phyloP scores from a whole-genome alignment of 441 rosid genomes.

The Gossypium davidsonii region DNA sequence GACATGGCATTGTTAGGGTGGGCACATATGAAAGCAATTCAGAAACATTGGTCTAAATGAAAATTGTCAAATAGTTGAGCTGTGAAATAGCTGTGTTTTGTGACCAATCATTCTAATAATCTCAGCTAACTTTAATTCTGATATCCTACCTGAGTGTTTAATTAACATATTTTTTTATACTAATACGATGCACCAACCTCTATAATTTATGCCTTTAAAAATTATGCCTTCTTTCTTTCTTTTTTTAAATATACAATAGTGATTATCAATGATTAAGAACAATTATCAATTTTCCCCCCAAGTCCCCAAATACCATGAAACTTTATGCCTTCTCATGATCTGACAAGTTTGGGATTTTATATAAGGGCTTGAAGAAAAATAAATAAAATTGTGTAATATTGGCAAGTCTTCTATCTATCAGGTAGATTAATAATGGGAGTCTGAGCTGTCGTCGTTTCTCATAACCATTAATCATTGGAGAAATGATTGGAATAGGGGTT shows the following conservation, averaged over 20 bases:
- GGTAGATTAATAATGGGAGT: not conserved
- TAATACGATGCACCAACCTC: conserved; percentile 10
- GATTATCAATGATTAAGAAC: not conserved
- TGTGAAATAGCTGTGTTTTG: conserved; percentile 13
- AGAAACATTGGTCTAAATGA: not conserved
- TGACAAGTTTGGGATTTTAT: not conserved
- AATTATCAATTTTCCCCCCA: not conserved
- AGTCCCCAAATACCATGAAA: not conserved
- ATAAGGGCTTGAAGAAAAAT: not conserved
- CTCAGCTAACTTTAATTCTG: conserved; percentile 9
- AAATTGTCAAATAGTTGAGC: conserved; percentile 9
- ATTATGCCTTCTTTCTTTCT: not conserved
- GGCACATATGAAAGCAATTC: not conserved
- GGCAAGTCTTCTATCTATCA: not conserved
- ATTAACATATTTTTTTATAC: conserved; percentile 1
- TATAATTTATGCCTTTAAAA: conserved; percentile 1
- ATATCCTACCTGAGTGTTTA: conserved; percentile 10
- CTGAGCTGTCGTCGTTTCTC: not conserved
- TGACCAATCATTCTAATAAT: conserved; percentile 1
- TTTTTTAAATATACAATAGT: not conserved
- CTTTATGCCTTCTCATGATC: not conserved
- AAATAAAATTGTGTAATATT: not conserved
- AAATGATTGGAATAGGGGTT: not conserved
- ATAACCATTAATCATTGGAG: not conserved
- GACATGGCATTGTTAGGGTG: not conserved